Percentiles rank a stretch among this genome's conserved stretches.
These are phyloP conservation scores for Clitoria ternatea DNA, from an alignment of 306 rosid genomes.

Conservation along the genomic window DNA sequence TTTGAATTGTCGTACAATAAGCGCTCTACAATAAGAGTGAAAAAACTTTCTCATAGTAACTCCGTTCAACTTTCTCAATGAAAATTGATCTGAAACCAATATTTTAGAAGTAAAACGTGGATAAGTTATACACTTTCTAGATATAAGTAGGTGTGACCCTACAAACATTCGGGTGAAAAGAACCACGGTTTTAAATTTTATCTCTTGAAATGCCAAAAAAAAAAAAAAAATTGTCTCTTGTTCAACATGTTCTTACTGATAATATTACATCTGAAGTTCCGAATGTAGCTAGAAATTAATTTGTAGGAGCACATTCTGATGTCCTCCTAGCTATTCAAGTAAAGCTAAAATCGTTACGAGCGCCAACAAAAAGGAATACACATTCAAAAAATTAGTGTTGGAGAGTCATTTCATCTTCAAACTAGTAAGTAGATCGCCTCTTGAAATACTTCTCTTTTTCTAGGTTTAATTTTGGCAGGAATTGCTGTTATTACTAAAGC, in stretches of 20 bases:
- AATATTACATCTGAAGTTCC: background rate
- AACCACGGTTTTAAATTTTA: background rate
- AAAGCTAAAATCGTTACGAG: background rate
- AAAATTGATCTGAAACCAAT: background rate
- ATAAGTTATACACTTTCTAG: background rate
- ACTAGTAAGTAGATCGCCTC: background rate
- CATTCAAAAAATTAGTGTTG: background rate
- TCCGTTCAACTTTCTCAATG: background rate
- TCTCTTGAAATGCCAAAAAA: no score
- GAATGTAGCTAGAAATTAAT: background rate
- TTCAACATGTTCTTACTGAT: background rate
- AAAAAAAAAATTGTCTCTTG: no score
- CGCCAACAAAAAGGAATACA: background rate
- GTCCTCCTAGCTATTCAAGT: background rate
- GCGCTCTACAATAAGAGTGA: no score
- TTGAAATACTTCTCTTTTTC: background rate
- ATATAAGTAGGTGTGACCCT: background rate
- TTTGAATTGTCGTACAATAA: no score
- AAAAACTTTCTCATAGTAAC: no score
- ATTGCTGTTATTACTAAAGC: slow-evolving; percentile 20
- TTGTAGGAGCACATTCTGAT: background rate
- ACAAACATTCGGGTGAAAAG: background rate
- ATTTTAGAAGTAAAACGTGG: background rate
- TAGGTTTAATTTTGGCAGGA: background rate
- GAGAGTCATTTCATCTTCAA: background rate